These are phyloP conservation scores for Malassezia cuniculi DNA, from an alignment of 1,284 basidiomycete genomes.

Conservation along the genomic window DNA sequence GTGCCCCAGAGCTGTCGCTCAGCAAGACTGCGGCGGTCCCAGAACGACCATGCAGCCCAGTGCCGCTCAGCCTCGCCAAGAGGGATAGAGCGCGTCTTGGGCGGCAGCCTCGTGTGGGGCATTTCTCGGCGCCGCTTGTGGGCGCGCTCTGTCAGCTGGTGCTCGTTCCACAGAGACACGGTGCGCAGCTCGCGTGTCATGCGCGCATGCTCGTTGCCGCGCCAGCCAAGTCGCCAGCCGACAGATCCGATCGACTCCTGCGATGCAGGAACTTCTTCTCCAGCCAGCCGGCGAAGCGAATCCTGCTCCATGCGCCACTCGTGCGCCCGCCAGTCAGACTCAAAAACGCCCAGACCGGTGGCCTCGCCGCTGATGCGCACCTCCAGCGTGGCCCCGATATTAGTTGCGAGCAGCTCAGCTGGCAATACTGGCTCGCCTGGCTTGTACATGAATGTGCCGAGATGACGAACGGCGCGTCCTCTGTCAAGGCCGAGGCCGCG, in stretches of 20 bases:
- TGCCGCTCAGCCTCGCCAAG: not conserved
- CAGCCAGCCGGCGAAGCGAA: no score
- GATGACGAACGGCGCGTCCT: constrained; percentile 31
- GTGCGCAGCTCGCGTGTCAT: constrained; percentile 28
- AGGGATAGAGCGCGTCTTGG: no score
- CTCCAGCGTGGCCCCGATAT: constrained; percentile 40
- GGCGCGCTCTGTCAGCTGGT: not conserved
- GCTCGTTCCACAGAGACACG: constrained; percentile 15
- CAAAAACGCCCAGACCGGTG: constrained; percentile 7
- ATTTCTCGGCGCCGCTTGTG: constrained; percentile 6
- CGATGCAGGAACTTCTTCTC: constrained; percentile 13
- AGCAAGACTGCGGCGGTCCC: constrained; percentile 25
- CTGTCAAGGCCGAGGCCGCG: constrained; percentile 29
- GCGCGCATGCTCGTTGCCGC: constrained; percentile 32
- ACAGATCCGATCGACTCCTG: no score
- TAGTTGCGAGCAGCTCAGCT: constrained; percentile 32
- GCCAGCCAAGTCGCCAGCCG: constrained; percentile 36
- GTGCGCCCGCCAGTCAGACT: constrained; percentile 8
- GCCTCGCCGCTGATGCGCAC: constrained; percentile 35
- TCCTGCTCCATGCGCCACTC: no score
- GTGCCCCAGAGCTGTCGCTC: constrained; percentile 51
- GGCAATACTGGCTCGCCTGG: constrained; percentile 31
- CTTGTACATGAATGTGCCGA: constrained; percentile 39
- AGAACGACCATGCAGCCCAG: constrained; percentile 27
- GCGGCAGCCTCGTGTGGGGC: not conserved